Conservation (phyloP, 2,329 filamentous ascomycete species). For the Monosporascus sp. region DNA sequence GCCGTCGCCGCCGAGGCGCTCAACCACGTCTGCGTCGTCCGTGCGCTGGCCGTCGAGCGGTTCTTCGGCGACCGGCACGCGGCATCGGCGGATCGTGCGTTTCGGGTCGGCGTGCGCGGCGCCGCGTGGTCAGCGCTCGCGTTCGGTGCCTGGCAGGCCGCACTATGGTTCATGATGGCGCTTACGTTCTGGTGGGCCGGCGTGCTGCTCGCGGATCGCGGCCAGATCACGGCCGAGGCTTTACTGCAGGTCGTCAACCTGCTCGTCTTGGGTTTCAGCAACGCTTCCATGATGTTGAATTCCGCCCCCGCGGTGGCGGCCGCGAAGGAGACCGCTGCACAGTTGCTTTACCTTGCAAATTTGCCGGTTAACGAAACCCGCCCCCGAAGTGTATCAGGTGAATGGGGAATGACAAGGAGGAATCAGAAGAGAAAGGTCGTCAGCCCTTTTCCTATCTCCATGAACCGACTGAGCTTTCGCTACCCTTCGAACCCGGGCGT, state of each 20-base stretch:
- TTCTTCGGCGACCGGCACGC: conserved; percentile 65
- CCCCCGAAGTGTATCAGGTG: too few species aligned
- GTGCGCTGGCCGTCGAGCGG: conserved; percentile 66
- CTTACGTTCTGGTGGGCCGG: conserved; percentile 82
- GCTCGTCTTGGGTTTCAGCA: conserved; percentile 77
- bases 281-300: conserved; percentile 62
- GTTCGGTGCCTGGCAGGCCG: conserved; percentile 73
- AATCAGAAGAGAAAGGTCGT: conserved; percentile 26
- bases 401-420: too few species aligned
- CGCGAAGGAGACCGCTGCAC: conserved; percentile 65
- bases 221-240: conserved; percentile 42
- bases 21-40: conserved; percentile 72
- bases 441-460: conserved; percentile 39
- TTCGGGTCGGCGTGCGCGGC: conserved; percentile 59
- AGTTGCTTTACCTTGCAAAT: conserved; percentile 65
- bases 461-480: conserved; percentile 62
- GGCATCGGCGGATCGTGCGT: conserved; percentile 44
- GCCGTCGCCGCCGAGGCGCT: conserved; percentile 71
- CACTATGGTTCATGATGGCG: conserved; percentile 67
- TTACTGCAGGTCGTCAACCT: conserved; percentile 75
- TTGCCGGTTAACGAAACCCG: conserved; percentile 53
- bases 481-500: conserved; percentile 57
- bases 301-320: conserved; percentile 78
- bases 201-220: conserved; percentile 50
- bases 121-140: conserved; percentile 64